phyloP scores from a whole-genome alignment of 176 grass and related monocot species.

The Hyparrhenia diplandra region DNA sequence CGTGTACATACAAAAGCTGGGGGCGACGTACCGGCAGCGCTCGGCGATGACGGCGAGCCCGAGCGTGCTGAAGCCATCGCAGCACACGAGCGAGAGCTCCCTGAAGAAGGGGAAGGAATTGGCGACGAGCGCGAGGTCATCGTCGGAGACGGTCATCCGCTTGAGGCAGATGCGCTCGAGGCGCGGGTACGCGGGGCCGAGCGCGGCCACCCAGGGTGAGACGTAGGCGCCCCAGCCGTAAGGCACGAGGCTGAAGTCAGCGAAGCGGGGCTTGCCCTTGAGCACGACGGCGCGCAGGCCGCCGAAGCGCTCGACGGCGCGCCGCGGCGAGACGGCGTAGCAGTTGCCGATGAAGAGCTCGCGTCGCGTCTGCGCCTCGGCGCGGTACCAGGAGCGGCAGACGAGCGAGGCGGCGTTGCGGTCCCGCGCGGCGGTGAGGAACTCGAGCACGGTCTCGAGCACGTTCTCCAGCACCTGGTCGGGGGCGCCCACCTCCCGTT shows the following conservation, averaged over 20 bases:
- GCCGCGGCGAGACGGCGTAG: constrained; percentile 74
- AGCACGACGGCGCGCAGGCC: constrained; percentile 65
- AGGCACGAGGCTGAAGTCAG: constrained; percentile 82
- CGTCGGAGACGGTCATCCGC: constrained; percentile 81
- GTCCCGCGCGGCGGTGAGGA: constrained; percentile 63
- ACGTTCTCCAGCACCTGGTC: constrained; percentile 94
- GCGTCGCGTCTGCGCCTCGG: constrained; percentile 77
- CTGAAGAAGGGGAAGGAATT: constrained; percentile 61
- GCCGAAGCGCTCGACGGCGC: constrained; percentile 63
- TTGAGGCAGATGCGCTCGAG: constrained; percentile 91
- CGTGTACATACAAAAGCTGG: background rate
- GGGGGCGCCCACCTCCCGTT: constrained; percentile 48
- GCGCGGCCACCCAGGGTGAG: constrained; percentile 51
- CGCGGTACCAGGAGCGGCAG: constrained; percentile 80
- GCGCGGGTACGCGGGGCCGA: constrained; percentile 50
- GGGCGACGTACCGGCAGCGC: constrained; percentile 57
- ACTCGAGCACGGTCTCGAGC: constrained; percentile 84
- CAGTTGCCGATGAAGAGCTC: constrained; percentile 98
- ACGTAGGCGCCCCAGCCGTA: constrained; percentile 67
- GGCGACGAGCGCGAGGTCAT: constrained; percentile 56
- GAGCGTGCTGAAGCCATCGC: constrained; percentile 84
- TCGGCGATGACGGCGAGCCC: constrained; percentile 75
- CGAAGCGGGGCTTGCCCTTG: constrained; percentile 93
- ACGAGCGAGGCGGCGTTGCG: constrained; percentile 85
- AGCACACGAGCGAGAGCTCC: constrained; percentile 80